phyloP scores from a whole-genome alignment of 306 rosid genomes.

The Vachellia pachyceras region DNA sequence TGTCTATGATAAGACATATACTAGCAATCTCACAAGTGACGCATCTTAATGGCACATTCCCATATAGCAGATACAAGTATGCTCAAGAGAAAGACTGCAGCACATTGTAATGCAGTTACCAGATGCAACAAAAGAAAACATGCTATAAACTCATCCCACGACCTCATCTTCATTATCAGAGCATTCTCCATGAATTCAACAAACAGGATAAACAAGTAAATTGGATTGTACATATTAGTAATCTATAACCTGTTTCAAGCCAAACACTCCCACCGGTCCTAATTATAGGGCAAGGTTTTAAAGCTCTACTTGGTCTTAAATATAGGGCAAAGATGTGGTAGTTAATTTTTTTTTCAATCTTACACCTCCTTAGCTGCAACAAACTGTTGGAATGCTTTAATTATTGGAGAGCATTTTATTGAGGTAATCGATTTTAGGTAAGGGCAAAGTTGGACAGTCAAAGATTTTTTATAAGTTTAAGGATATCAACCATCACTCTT shows the following conservation, averaged over 20 bases:
- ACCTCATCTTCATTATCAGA: neutral
- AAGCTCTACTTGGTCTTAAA: no score
- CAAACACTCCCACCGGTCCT: neutral
- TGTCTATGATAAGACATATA: no score
- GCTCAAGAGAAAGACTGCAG: neutral
- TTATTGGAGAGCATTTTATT: neutral
- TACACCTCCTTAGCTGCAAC: no score
- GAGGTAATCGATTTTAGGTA: neutral
- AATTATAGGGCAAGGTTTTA: no score
- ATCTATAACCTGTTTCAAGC: neutral
- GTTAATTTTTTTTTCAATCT: no score
- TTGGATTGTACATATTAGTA: neutral
- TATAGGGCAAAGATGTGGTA: no score
- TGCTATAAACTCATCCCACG: slow-evolving; percentile 1
- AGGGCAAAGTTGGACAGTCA: neutral
- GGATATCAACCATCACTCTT: neutral
- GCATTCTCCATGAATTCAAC: neutral
- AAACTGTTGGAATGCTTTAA: neutral
- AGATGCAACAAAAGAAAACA: slow-evolving; percentile 25
- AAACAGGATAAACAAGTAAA: neutral
- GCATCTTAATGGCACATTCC: no score
- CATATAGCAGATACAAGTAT: no score
- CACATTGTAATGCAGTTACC: neutral
- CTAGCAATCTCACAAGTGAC: no score
- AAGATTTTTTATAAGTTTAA: no score